Conservation (phyloP, 129 eudicot species). For the Flaveria linearis region DNA sequence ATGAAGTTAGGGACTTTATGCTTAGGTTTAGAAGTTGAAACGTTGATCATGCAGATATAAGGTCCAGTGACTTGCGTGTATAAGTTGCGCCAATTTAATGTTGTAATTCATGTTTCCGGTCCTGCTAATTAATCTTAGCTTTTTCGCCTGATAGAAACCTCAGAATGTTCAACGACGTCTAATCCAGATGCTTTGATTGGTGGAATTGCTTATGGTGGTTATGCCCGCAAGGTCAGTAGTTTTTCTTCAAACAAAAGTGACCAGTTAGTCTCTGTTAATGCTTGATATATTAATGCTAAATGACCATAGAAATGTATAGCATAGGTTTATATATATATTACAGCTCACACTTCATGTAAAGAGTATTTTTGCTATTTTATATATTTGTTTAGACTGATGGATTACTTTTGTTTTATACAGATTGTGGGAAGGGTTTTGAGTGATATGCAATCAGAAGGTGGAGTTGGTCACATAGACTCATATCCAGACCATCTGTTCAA, state of each 20-base stretch:
- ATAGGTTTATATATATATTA: neutral
- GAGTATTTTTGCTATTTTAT: neutral
- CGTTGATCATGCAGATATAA: too few species aligned
- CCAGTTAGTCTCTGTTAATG: neutral
- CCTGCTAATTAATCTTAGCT: neutral
- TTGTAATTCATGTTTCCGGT: neutral
- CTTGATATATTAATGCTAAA: neutral
- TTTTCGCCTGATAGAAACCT: constrained; percentile 28
- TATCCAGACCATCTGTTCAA: constrained; percentile 62
- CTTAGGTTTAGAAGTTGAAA: neutral
- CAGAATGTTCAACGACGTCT: neutral
- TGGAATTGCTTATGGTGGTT: constrained; percentile 93
- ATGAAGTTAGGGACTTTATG: neutral
- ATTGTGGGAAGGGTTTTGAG: constrained; percentile 79
- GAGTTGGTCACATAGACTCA: constrained; percentile 56
- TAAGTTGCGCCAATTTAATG: neutral
- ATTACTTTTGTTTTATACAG: constrained; percentile 34
- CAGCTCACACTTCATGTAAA: neutral
- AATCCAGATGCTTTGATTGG: constrained; percentile 59
- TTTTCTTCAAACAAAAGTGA: neutral
- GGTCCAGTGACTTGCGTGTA: neutral
- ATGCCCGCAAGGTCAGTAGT: constrained; percentile 76
- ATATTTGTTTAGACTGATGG: neutral
- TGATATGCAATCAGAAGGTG: constrained; percentile 54
- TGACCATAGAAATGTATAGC: neutral